phyloP scores from a whole-genome alignment of 139 green algal species.

The Marvania coccoides region DNA sequence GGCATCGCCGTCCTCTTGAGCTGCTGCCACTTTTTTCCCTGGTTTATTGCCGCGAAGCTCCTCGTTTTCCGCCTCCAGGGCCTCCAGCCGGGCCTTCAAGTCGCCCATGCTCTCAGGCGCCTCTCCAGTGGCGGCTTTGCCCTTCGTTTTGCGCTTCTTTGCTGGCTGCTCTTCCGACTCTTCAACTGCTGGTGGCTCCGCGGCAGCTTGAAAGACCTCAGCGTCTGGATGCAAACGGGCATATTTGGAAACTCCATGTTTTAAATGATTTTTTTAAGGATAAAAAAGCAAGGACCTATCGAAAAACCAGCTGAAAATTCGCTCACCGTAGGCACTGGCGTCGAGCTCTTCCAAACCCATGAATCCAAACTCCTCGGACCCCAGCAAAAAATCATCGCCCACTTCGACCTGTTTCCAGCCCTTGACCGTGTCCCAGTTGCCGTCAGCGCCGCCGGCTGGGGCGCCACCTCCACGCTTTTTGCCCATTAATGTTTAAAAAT shows the following conservation, averaged over 20 bases:
- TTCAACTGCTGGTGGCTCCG: neutral
- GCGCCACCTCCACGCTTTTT: neutral
- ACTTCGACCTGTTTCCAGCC: constrained; percentile 58
- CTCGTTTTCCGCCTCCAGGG: constrained; percentile 33
- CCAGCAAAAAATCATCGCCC: constrained; percentile 54
- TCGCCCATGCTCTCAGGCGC: neutral
- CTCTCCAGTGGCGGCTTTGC: neutral
- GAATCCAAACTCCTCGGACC: constrained; percentile 70
- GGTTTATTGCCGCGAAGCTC: neutral
- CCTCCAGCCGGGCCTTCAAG: constrained; percentile 12
- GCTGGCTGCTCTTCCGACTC: neutral
- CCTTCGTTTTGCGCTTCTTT: neutral
- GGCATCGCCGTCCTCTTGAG: neutral
- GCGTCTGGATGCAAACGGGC: too few relatives aligned
- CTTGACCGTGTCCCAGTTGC: neutral
- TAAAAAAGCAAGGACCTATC: neutral
- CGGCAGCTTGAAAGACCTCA: too few relatives aligned
- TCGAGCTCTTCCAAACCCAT: constrained; percentile 65
- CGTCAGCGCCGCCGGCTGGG: neutral
- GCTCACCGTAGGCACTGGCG: constrained; percentile 1
- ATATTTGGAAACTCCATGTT: too few relatives aligned
- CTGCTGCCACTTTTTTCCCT: neutral
- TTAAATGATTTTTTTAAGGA: neutral
- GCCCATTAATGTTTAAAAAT: neutral
- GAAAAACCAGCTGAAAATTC: neutral